Evolutionary conservation across 176 grass and related monocot species (phyloP), one percentile per base, ranked within the genome.

Genomic region (Juncus effusus): DNA sequence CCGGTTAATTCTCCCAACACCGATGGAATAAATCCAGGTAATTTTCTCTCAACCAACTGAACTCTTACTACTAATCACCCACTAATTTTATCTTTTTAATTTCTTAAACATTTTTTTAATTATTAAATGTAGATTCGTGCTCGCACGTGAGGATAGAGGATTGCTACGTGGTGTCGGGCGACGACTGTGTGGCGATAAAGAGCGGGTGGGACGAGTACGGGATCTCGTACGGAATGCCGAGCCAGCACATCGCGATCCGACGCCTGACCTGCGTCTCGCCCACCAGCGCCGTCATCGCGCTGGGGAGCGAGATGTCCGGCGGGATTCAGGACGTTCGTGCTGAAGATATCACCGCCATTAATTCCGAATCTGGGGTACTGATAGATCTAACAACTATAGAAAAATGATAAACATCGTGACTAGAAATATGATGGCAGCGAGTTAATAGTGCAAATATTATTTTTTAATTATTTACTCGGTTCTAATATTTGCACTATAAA

Each of bases 161-260:
- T 80, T 97, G 94, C 72, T 97, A 97, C 77, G 60, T 97, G 39
- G 88, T 97, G 2, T 97, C 88, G 10, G 94, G 94, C 59, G 94
- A 97, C 62, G 94, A 97, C 82, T 92, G 94, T 76, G 85, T 97
- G 9, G 94, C 94, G 1, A 89, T 97, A 69, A 97, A 97, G 80
- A 86, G 82, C 55, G 94, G 94, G 0, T 97, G 94, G 94, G 94
- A 97, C 75, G 88, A 97, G 80, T 97, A 97, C 63, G 94, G 94
- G 71, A 97, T 97, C 53, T 44, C 85, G 0, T 72, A 74, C 45
- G 88, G 80, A 1, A 97, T 97, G 94, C 94, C 94, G 0, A 89
- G 85, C 78, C 14, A 93, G 80, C 94, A 92, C 80, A 92, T 97
- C 62, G 61, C 74, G 3, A 55, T 97, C 10, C 69, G 85, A 0